phyloP scores from a whole-genome alignment of 768 basidiomycete genomes.

The Suillus alpinus region DNA sequence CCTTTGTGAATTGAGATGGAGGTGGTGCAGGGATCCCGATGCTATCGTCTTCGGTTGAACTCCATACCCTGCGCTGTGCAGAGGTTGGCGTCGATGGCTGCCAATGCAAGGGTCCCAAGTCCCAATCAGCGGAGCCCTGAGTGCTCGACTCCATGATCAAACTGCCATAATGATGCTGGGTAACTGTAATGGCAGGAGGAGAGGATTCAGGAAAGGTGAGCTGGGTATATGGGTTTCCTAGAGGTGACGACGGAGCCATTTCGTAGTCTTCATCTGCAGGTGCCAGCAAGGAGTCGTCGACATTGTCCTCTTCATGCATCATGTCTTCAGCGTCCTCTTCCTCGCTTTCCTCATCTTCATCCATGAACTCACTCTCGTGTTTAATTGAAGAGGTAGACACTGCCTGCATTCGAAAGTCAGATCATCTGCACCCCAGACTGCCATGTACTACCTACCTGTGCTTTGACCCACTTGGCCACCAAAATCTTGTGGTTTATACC shows the following conservation, averaged over 20 bases:
- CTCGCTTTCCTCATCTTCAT: not conserved
- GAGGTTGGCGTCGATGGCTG: not conserved
- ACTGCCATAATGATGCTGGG: not conserved
- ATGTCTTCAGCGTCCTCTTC: not conserved
- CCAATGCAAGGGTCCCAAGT: not conserved
- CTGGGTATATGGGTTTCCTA: not conserved
- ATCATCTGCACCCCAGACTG: not conserved
- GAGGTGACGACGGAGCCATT: not conserved
- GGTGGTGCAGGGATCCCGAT: not conserved
- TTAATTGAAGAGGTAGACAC: too few species aligned
- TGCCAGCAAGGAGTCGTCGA: not conserved
- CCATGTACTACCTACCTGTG: not conserved
- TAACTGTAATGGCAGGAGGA: not conserved
- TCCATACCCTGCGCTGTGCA: not conserved
- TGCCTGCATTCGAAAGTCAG: not conserved
- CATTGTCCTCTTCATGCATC: not conserved
- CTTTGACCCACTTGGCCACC: not conserved
- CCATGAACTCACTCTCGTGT: not conserved
- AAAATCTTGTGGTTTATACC: not conserved
- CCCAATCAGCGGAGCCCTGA: not conserved
- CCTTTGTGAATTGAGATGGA: not conserved
- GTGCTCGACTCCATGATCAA: not conserved
- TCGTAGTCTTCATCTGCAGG: not conserved
- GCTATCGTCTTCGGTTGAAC: not conserved
- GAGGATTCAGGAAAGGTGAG: not conserved